Conservation (phyloP, 2,329 filamentous ascomycete species). For the Cercospora sojina region DNA sequence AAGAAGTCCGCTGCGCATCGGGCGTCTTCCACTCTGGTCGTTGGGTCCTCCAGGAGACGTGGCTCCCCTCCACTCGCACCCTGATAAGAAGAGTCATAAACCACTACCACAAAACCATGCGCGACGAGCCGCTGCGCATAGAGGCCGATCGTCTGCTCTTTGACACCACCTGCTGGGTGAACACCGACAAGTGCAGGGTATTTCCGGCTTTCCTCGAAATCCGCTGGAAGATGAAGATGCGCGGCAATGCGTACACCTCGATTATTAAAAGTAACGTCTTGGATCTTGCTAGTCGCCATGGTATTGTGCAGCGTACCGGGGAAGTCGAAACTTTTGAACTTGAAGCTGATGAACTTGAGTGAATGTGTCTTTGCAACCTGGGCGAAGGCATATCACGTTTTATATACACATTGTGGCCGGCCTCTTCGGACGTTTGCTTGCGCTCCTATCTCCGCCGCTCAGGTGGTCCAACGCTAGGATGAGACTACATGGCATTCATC, state of each 20-base stretch:
- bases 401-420: background rate
- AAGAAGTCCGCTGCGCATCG: background rate
- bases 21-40: background rate
- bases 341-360: background rate
- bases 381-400: background rate
- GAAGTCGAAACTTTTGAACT: background rate
- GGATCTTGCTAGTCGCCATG: background rate
- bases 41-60: background rate
- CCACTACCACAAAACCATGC: background rate
- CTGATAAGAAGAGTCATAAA: background rate
- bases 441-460: background rate
- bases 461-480: background rate
- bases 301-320: background rate
- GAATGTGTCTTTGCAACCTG: background rate
- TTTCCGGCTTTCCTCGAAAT: background rate
- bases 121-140: background rate
- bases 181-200: background rate
- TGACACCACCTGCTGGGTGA: background rate
- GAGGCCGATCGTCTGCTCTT: background rate
- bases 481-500: background rate
- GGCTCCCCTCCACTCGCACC: background rate
- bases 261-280: background rate
- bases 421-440: background rate
- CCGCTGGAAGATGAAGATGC: background rate
- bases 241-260: background rate